Base-by-base conservation (phyloP, 2,329 filamentous ascomycete genomes). In the Aspergillus tanneri region DNA sequence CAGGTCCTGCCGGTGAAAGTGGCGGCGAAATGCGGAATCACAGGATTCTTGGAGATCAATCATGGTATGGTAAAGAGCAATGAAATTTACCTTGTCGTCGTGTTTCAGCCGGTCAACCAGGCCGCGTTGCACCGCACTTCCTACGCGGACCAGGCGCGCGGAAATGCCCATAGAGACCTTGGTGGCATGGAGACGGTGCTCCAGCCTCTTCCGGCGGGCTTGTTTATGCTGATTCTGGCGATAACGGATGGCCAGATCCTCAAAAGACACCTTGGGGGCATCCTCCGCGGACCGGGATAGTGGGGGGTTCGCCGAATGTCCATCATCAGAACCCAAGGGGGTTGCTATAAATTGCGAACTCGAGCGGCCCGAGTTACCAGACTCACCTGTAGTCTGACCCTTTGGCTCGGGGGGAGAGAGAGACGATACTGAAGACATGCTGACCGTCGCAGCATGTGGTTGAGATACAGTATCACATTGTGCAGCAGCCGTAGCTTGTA, bases 81-180 rank as follows among this genome's bases (percentile, higher is more conserved):
- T 66, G 49, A 76, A 76, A 51, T 63, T 71, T 52, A 62, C 56
- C 52, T 74, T 73, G 60, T 76, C 73, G 50, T 71, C 69, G 58
- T 73, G 65, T 52, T 68, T 73, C 45, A 74, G 65, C 39, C 68
- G 67, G 55, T 75, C 72, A 27, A 75, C 71, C 19, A 76, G 60
- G 28, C 72, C 72, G 41, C 69, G 69, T 52, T 75, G 72, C 21
- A 71, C 63, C 43, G 67, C 67, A 24, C 66, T 63, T 21, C 69
- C 67, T 47, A 73, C 63, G 37, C 73, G 70, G 46, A 71, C 56
- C 49, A 75, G 60, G 25, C 73, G 69, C 40, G 70, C 62, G 32
- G 71, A 73, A 25, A 75, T 56, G 30, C 70, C 71, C 43, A 75
- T 67, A 23, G 71, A 72, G 22, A 72, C 64, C 52, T 71, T 72